A percentile compares a stretch with the other conserved stretches of the same genome.
phyloP scores from a whole-genome alignment of 2,329 filamentous ascomycete species.

The Sporothrix pseudoabietina region DNA sequence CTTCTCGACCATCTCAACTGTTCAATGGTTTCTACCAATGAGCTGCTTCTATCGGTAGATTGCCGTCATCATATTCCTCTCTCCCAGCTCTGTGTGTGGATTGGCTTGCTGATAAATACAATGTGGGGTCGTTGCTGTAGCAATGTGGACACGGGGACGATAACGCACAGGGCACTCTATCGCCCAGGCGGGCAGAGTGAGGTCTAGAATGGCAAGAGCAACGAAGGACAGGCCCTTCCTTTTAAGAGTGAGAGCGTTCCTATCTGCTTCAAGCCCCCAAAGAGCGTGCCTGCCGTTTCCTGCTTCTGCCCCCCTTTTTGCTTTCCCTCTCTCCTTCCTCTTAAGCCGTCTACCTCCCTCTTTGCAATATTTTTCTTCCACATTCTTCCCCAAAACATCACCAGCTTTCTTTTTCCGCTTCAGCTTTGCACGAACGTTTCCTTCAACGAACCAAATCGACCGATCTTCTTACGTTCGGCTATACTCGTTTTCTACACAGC shows the following conservation, averaged over 20 bases:
- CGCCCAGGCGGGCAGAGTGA: constrained; percentile 13
- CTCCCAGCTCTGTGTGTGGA: neutral
- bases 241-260: neutral
- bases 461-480: neutral
- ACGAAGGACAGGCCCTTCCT: neutral
- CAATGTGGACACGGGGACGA: constrained; percentile 25
- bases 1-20: too few relatives aligned
- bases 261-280: constrained; percentile 14
- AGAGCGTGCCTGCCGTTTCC: constrained; percentile 6
- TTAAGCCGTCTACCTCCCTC: neutral
- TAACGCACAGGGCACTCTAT: constrained; percentile 22
- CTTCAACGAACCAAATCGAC: neutral
- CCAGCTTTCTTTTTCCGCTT: neutral
- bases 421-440: neutral
- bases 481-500: neutral
- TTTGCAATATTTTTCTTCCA: neutral
- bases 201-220: neutral
- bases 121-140: constrained; percentile 31
- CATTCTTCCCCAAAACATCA: constrained; percentile 16
- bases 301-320: neutral
- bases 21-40: neutral
- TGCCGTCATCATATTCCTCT: neutral
- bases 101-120: constrained; percentile 20
- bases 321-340: neutral
- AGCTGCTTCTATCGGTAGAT: neutral